phyloP scores from a whole-genome alignment of 371 early-diverging fungal genomes.

The Rhizopus arrhizus region DNA sequence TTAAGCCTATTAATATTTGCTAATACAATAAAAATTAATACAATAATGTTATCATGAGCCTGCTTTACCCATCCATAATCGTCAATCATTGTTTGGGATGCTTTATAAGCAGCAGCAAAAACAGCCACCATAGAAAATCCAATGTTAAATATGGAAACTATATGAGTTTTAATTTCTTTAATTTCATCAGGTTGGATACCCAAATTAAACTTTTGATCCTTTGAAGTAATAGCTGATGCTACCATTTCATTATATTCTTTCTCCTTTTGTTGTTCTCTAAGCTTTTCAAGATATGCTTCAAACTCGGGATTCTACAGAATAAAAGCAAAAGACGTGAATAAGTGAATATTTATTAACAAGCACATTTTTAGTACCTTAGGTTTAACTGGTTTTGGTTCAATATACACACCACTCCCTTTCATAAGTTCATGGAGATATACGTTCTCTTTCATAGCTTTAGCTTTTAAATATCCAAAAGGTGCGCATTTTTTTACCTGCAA shows the following conservation, averaged over 20 bases:
- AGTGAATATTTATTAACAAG: neutral
- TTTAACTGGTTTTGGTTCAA: constrained; percentile 30
- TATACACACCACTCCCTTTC: constrained; percentile 31
- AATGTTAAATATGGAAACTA: constrained; percentile 66
- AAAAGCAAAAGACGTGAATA: neutral
- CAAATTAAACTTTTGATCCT: constrained; percentile 36
- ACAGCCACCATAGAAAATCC: constrained; percentile 65
- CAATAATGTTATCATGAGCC: neutral
- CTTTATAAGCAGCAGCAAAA: constrained; percentile 62
- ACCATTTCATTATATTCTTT: constrained; percentile 42
- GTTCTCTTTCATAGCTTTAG: constrained; percentile 4
- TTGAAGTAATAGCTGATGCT: constrained; percentile 30
- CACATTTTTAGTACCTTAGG: constrained; percentile 21
- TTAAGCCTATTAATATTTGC: constrained; percentile 57
- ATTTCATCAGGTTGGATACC: constrained; percentile 48
- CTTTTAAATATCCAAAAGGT: constrained; percentile 1
- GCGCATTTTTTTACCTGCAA: neutral
- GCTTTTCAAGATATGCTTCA: constrained; percentile 34
- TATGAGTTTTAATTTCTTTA: constrained; percentile 50
- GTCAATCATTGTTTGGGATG: constrained; percentile 49
- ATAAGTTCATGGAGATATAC: constrained; percentile 44
- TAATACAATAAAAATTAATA: neutral
- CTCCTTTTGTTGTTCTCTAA: constrained; percentile 36
- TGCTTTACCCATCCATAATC: constrained; percentile 63
- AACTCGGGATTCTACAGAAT: constrained; percentile 36